These are phyloP conservation scores for Candolleomyces efflorescens DNA, from an alignment of 768 basidiomycete species.

Conservation along the genomic window DNA sequence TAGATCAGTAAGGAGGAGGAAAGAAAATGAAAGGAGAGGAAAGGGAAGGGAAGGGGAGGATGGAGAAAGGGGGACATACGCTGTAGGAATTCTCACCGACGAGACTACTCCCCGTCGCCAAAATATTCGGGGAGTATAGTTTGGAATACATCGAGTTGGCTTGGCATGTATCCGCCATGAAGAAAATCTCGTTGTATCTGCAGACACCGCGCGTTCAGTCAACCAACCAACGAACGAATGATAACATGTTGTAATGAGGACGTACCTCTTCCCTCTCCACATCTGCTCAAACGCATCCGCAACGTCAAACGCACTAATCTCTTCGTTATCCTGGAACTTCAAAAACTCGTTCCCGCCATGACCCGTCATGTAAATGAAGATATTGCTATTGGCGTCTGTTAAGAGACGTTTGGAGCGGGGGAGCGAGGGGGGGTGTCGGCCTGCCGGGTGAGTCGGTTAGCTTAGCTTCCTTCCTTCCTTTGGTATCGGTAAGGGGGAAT, in stretches of 20 bases:
- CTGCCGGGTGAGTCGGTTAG: slow-evolving; percentile 47
- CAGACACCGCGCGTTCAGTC: not conserved
- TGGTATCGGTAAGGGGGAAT: too few species aligned
- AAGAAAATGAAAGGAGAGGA: too few species aligned
- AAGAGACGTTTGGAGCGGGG: slow-evolving; percentile 91
- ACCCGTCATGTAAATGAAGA: slow-evolving; percentile 98
- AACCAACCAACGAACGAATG: too few species aligned
- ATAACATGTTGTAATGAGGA: too few species aligned
- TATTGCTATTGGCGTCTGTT: slow-evolving; percentile 85
- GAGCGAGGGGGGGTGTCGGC: slow-evolving; percentile 77
- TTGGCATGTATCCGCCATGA: slow-evolving; percentile 99
- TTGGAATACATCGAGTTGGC: slow-evolving; percentile 94
- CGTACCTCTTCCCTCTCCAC: slow-evolving; percentile 92
- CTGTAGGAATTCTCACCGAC: slow-evolving; percentile 92
- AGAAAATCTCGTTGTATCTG: slow-evolving; percentile 93
- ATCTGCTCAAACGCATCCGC: slow-evolving; percentile 98
- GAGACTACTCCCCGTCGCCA: slow-evolving; percentile 84
- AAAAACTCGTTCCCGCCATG: slow-evolving; percentile 98
- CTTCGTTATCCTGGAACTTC: slow-evolving; percentile 99
- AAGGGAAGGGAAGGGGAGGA: not conserved
- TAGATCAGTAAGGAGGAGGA: not conserved
- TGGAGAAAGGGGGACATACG: slow-evolving; percentile 38
- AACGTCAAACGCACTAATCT: slow-evolving; percentile 95
- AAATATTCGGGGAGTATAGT: slow-evolving; percentile 90
- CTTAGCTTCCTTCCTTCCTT: too few species aligned